Conservation (phyloP, 106 monocot species). For the Gastrodia elata region DNA sequence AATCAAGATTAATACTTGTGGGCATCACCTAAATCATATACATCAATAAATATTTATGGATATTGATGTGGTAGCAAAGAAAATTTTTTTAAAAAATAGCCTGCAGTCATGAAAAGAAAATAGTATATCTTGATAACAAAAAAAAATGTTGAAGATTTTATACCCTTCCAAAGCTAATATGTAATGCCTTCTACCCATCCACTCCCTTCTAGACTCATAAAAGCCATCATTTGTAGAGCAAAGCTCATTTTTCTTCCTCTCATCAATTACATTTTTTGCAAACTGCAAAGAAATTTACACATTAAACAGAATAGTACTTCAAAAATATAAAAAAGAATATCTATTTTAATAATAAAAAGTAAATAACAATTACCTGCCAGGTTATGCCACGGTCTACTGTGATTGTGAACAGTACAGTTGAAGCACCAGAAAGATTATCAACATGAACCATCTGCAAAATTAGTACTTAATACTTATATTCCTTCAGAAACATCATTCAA, state of each 20-base stretch:
- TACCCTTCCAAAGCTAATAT: constrained; percentile 88
- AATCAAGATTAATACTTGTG: too few relatives aligned
- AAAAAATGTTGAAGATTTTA: background rate
- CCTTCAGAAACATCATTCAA: constrained; percentile 1
- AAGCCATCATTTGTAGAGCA: constrained; percentile 59
- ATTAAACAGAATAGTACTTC: background rate
- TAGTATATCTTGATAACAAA: background rate
- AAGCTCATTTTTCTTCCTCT: constrained; percentile 39
- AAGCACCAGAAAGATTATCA: constrained; percentile 83
- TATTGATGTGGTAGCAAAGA: too few relatives aligned
- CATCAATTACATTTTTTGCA: constrained; percentile 72
- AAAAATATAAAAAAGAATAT: background rate
- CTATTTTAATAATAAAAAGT: background rate
- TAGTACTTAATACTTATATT: constrained; percentile 9
- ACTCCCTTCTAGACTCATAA: constrained; percentile 94
- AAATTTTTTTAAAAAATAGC: too few relatives aligned
- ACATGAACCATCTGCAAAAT: constrained; percentile 73
- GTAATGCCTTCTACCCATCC: constrained; percentile 91
- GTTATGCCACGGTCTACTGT: constrained; percentile 77
- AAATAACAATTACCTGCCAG: constrained; percentile 62
- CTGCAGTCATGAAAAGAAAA: background rate
- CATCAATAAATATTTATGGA: too few relatives aligned
- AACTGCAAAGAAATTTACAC: constrained; percentile 23
- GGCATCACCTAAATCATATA: too few relatives aligned
- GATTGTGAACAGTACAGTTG: constrained; percentile 73